Evolutionary conservation across 2,329 filamentous ascomycete species (phyloP), one percentile per base, ranked within the genome.

Genomic region (Myriangium duriaei): DNA sequence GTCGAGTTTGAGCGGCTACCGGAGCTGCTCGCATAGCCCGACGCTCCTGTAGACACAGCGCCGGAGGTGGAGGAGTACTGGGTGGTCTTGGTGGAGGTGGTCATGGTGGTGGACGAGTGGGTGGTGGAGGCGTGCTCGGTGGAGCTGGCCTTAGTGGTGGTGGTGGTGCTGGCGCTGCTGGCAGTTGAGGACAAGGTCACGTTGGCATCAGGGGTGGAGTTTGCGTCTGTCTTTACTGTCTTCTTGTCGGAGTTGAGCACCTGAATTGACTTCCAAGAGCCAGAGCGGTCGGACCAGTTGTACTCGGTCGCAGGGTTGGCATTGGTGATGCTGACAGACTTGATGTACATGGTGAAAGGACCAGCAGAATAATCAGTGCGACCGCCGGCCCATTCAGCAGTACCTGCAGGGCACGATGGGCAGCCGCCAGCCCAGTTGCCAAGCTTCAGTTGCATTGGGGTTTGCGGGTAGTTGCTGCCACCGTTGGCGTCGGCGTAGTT

Each of bases 381-480:
- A 38, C 79, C 79, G 33, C 78, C 77, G 32, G 78, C 77, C 79
- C 79, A 83, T 39, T 72, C 54, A 41, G 79, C 67, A 15, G 75
- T 79, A 33, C 78, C 76, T 43, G 60, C 43, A n/a, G 66, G 56
- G 26, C 64, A 55, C 40, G 60, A 56, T 4, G 60, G 56, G 37
- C 63, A 60, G 47, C 69, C 71, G 37, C 62, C 65, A 21, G 62
- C 60, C 64, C 64, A 67, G 53, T 59, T 63, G 33, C 63, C 63
- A 14, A 67, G 51, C 37, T 73, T 75, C 34, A 83, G 58, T 35
- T 74, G 72, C 76, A 81, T 80, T 1, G 82, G 82, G 0, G 81
- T 86, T 54, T 88, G 82, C 0, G 82, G 82, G 55, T 74, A 87
- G 61, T 93, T 83, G 34, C 69, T 55, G 10, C 75, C 74, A 47